Percentiles rank a stretch among this genome's conserved stretches.
Evolutionary conservation across 805 yeast species (phyloP).

Genomic region (Yueomyces sp.): DNA sequence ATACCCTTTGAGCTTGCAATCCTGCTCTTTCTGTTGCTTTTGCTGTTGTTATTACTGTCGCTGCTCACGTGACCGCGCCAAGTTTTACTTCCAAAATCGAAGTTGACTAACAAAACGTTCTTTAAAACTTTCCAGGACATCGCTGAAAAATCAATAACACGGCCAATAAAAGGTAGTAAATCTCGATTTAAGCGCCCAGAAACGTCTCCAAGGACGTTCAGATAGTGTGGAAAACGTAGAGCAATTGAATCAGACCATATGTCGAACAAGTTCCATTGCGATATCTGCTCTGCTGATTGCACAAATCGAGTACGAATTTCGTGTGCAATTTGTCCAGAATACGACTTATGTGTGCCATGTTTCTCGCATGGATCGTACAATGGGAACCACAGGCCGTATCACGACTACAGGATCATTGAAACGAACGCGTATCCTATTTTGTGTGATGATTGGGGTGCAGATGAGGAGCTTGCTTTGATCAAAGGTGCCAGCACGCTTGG

Average conservation of each 20-base stretch:
- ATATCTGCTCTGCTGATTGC: slow-evolving; percentile 92
- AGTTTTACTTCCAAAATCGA: no score
- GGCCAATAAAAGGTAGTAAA: no score
- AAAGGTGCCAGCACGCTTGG: slow-evolving; percentile 91
- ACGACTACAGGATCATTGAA: slow-evolving; percentile 82
- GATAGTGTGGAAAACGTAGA: no score
- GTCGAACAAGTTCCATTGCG: slow-evolving; percentile 69
- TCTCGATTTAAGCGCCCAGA: no score
- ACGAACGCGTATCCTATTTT: slow-evolving; percentile 92
- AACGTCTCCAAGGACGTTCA: no score
- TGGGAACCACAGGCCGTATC: slow-evolving; percentile 87
- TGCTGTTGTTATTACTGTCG: no score
- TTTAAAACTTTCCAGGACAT: no score
- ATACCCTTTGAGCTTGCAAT: no score
- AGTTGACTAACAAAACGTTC: no score
- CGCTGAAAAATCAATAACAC: no score
- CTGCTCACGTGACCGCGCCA: no score
- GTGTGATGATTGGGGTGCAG: slow-evolving; percentile 93
- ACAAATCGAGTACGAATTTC: slow-evolving; percentile 81
- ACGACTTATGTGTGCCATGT: slow-evolving; percentile 96
- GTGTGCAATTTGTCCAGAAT: slow-evolving; percentile 88
- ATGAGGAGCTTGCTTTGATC: slow-evolving; percentile 77
- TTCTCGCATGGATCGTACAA: slow-evolving; percentile 73
- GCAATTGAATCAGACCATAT: slow-evolving; percentile 2
- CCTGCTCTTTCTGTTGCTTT: no score